phyloP scores from a whole-genome alignment of 441 rosid genomes.

The Omphalea diandra region DNA sequence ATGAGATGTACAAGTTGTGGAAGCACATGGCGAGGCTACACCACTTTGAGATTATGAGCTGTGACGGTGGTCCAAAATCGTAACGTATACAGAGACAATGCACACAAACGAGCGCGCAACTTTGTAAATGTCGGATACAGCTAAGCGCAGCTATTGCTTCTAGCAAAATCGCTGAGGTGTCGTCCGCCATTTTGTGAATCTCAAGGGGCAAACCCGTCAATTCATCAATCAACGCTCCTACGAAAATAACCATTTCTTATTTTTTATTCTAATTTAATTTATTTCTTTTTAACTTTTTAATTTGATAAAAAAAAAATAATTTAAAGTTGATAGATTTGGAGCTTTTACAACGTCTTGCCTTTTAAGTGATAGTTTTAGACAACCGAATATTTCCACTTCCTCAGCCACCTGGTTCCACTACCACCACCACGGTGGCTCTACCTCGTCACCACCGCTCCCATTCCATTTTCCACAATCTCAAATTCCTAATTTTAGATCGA shows the following conservation, averaged over 20 bases:
- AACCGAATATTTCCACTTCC: conserved; percentile 28
- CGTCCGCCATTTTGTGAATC: not conserved
- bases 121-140: conserved; percentile 43
- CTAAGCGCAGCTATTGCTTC: conserved; percentile 36
- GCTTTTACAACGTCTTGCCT: conserved; percentile 47
- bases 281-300: not conserved
- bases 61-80: conserved; percentile 60
- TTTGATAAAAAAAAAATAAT: conserved; percentile 12
- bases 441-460: conserved; percentile 22
- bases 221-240: not conserved
- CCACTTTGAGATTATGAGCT: conserved; percentile 28
- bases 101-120: conserved; percentile 17
- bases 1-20: not conserved
- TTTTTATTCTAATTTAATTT: not conserved
- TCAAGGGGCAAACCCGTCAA: conserved; percentile 30
- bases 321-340: conserved; percentile 28
- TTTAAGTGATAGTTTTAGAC: conserved; percentile 54
- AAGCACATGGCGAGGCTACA: conserved; percentile 21
- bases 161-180: conserved; percentile 27
- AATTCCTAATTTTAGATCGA: conserved; percentile 28
- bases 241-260: not conserved
- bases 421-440: conserved; percentile 19
- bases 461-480: conserved; percentile 17
- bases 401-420: conserved; percentile 7
- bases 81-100: conserved; percentile 5